Conservation (phyloP, 1,284 basidiomycete species). For the Lentinus polychrous region DNA sequence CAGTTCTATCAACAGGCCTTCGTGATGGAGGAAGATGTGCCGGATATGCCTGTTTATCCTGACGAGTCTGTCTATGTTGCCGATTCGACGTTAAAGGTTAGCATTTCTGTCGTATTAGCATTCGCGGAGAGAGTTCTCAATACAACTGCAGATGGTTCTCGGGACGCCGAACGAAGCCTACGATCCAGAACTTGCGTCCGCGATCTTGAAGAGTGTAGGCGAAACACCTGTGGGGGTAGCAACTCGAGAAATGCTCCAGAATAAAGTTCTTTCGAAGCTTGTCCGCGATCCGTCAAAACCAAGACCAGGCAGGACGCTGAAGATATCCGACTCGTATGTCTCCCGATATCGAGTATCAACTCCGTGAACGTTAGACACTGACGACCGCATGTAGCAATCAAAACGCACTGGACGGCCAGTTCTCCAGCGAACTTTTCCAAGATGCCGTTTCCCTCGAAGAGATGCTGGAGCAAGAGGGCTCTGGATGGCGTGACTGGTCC, state of each 20-base stretch:
- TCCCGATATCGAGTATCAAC: too few species aligned
- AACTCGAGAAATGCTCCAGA: slow-evolving; percentile 50
- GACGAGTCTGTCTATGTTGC: slow-evolving; percentile 43
- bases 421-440: slow-evolving; percentile 56
- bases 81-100: slow-evolving; percentile 67
- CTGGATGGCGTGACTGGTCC: slow-evolving; percentile 66
- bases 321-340: slow-evolving; percentile 61
- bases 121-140: background rate
- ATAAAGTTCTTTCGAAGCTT: slow-evolving; percentile 58
- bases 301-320: slow-evolving; percentile 62
- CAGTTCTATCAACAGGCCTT: slow-evolving; percentile 54
- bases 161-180: slow-evolving; percentile 66
- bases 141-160: slow-evolving; percentile 58
- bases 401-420: slow-evolving; percentile 57
- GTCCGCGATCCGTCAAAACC: slow-evolving; percentile 54
- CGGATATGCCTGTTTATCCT: slow-evolving; percentile 22
- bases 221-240: slow-evolving; percentile 45
- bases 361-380: background rate
- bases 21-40: slow-evolving; percentile 36
- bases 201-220: slow-evolving; percentile 49
- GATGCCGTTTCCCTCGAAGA: slow-evolving; percentile 64
- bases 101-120: background rate
- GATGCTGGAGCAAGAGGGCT: slow-evolving; percentile 26
- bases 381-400: slow-evolving; percentile 42
- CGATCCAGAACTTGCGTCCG: slow-evolving; percentile 46